Base-by-base conservation (phyloP, 1,139 yeast species). In the Protomyces gravidus region DNA sequence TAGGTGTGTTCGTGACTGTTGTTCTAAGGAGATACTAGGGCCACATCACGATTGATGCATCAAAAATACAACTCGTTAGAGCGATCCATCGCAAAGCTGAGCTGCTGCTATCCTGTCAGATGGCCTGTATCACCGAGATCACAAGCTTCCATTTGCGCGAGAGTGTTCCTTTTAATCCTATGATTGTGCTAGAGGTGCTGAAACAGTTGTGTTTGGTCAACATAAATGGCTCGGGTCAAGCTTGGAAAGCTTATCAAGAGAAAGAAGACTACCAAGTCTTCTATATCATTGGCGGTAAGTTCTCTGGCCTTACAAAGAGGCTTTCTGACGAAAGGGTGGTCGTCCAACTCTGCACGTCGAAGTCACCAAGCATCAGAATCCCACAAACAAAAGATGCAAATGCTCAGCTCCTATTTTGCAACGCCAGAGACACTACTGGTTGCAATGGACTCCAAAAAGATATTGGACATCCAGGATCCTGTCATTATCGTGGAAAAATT, bases 211-310 rank as follows among this genome's bases (percentile, higher is more conserved):
- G 33, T 17, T 33, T 23, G 6, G 15, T 39, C 11, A 19, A 13
- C n/a, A n/a, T 33, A n/a, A 26, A 46, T 15, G 15, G n/a, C 15
- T 26, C 50, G 15, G 15, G 15, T 5, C n/a, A 15, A 13, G 6
- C 21, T 15, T 46, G 27, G 32, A 46, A 46, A 27, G 50, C 50
- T 11, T 46, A 27, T n/a, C 50, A 46, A n/a, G 50, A 46, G 36
- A 46, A 46, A 13, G 50, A 46, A 19, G 19, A 27, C 5, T 46
- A 27, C 36, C n/a, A 25, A n/a, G 30, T 23, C 2, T 46, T 46
- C 26, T 46, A 46, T 13, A 46, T 27, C 7, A 9, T 46, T 27
- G 50, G 50, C 13, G 33, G 50, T 36, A 17, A 36, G 11, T 3
- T 5, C 4, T 7, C 3, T 30, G 36, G n/a, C 7, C 5, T 30